These are phyloP conservation scores for Dipodascus albidus DNA, from an alignment of 805 yeast species.

Conservation along the genomic window DNA sequence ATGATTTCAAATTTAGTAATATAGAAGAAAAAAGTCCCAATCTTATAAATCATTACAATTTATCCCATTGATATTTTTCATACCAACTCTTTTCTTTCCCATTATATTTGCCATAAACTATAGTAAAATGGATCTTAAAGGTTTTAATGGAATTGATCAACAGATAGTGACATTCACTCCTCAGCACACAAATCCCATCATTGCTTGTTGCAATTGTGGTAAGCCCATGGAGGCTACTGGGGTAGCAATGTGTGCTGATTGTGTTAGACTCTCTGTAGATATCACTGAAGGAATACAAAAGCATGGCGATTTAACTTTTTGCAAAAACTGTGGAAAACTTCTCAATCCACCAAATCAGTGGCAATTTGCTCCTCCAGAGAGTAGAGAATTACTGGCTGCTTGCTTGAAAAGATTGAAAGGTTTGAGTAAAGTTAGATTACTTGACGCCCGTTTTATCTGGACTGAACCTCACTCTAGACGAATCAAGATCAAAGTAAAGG, in stretches of 20 bases:
- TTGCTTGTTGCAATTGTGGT: constrained; percentile 94
- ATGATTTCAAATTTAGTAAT: no score
- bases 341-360: constrained; percentile 89
- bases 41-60: background rate
- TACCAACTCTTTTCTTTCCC: background rate
- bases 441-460: constrained; percentile 95
- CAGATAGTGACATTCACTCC: constrained; percentile 19
- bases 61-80: no score
- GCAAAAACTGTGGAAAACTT: constrained; percentile 89
- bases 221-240: constrained; percentile 93
- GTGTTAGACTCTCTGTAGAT: constrained; percentile 84
- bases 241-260: constrained; percentile 87
- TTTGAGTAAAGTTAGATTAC: constrained; percentile 68
- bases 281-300: constrained; percentile 85
- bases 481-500: constrained; percentile 79
- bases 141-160: background rate
- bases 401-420: constrained; percentile 83
- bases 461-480: constrained; percentile 98
- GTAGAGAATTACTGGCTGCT: constrained; percentile 76
- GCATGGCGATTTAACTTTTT: constrained; percentile 73
- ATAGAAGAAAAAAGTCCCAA: no score
- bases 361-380: constrained; percentile 81
- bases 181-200: constrained; percentile 50
- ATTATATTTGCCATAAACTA: no score
- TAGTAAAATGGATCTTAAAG: background rate